These are phyloP conservation scores for Orbilia javanica DNA, from an alignment of 2,329 filamentous ascomycete species.

Conservation along the genomic window DNA sequence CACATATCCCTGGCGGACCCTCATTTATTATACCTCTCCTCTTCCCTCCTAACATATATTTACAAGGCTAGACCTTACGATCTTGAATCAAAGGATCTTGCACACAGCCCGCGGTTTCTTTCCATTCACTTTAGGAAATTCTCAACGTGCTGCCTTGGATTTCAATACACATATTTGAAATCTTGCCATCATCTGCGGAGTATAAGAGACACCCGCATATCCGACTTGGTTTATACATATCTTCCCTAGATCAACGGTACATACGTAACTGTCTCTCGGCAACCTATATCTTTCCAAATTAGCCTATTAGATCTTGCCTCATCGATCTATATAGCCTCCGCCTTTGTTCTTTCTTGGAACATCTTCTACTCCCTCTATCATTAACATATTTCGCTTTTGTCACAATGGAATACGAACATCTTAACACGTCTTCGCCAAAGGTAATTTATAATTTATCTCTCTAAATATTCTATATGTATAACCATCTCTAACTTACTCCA, in stretches of 20 bases:
- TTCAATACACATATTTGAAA: conserved; percentile 39
- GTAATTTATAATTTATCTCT: conserved; percentile 11
- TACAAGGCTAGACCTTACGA: conserved; percentile 42
- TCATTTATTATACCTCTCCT: conserved; percentile 30
- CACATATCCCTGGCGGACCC: conserved; percentile 46
- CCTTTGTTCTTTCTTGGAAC: conserved; percentile 32
- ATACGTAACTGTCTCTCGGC: conserved; percentile 45
- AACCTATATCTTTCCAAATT: conserved; percentile 28
- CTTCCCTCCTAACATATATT: conserved; percentile 27
- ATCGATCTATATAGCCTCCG: conserved; percentile 35
- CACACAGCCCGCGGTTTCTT: conserved; percentile 40
- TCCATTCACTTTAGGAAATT: conserved; percentile 44
- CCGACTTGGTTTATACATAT: conserved; percentile 31
- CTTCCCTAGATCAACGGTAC: conserved; percentile 42
- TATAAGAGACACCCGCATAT: conserved; percentile 50
- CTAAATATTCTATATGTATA: not conserved
- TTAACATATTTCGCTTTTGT: not conserved
- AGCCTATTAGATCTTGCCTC: conserved; percentile 24
- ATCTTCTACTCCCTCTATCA: conserved; percentile 1
- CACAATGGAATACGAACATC: conserved; percentile 55
- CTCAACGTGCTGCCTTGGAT: conserved; percentile 39
- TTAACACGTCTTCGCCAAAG: conserved; percentile 38
- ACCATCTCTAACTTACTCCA: conserved; percentile 38
- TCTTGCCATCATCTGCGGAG: conserved; percentile 41
- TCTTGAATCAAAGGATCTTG: conserved; percentile 48